Base-by-base conservation (phyloP, 768 basidiomycete genomes). In the Holtermanniella nyarrowii region DNA sequence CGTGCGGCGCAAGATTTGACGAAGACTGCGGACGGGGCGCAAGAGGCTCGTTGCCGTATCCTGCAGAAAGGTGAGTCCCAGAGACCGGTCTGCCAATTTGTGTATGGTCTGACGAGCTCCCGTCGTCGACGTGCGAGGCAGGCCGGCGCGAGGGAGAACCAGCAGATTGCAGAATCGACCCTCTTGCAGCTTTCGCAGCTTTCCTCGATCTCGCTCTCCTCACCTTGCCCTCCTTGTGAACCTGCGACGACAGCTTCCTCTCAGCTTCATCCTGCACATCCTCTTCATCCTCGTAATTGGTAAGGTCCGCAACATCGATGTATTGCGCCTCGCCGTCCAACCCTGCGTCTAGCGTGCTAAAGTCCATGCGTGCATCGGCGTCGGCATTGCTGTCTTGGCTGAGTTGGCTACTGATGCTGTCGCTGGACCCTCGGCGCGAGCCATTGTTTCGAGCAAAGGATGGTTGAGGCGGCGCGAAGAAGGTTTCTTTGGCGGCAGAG, bases 271-370 rank as follows among this genome's bases (percentile, higher is more conserved):
- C 67, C 14, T 74, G 70, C 13, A 77, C 72, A 53, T 84, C 80
- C 50, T 74, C 74, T 55, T 88, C 85, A 22, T 84, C 85, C 54
- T 86, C 83, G 61, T 85, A 88, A 61, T 85, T 82, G 3, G 84
- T 84, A 53, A 83, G 71, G 57, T 86, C 83, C 3, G 83, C 70
- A 1, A 79, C 75, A 25, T 66, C 64, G 10, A 59, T 54, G 46
- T 59, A 61, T 24, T 49, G 52, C 5, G 48, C 47, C 11, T 25
- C 25, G 24, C 44, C 49, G 13, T 48, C 27, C 2, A 53, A 42
- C 20, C 60, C 27, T 24, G 50, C 48, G 48, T 46, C 25, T 44
- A 56, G 56, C 22, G 48, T 50, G 11, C 48, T 46, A 42, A 55
- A 48, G 16, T 58, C 55, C 31, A 50, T 22, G 7, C 31, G 31